Evolutionary conservation across 2,329 filamentous ascomycete species (phyloP), one percentile per base, ranked within the genome.

Genomic region (Ceratocystis ficicola): DNA sequence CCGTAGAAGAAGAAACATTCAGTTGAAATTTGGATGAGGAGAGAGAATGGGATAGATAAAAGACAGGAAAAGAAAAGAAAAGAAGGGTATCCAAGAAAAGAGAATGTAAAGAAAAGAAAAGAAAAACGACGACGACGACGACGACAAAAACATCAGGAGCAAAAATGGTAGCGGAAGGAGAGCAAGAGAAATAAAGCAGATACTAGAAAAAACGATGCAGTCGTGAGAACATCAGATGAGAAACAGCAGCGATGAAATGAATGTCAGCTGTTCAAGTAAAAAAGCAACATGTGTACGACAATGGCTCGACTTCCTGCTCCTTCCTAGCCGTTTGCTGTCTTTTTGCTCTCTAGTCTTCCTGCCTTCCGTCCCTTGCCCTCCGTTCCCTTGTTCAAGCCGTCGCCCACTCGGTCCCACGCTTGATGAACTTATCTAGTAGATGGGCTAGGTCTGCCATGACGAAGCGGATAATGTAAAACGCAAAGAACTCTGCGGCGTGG

Each of bases 401-500:
- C 67, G 96, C 91, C 93, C 93, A 99, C 79, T 99, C 93, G 71
- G 88, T 95, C 28, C 93, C 92, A 70, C 92, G 85, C 80, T 99
- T 99, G 74, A 99, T 87, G 73, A 94, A 97, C 74, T 97, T 99
- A 75, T 99, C 94, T 70, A 99, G 79, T 78, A 99, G 80, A 73
- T 94, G 75, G 48, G 86, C 83, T 68, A 99, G 77, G 74, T 99
- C 94, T 3, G 86, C 81, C 68, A 99, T 79, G n/a, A 92, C 91
- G 74, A 99, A 99, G 20, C 94, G 87, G 75, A 93, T 96, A 32
- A 99, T 83, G 74, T 94, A 97, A 75, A 99, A 96, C 17, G 88
- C 92, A 74, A 99, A 99, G 76, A 99, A 99, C 76, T 99, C 94
- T 44, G 93, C 90, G 6, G 93, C 94, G 74, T 96, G 93, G 50